Evolutionary conservation across 1,139 yeast species (phyloP).

Genomic region (Lodderomyces oxycetoniae): DNA sequence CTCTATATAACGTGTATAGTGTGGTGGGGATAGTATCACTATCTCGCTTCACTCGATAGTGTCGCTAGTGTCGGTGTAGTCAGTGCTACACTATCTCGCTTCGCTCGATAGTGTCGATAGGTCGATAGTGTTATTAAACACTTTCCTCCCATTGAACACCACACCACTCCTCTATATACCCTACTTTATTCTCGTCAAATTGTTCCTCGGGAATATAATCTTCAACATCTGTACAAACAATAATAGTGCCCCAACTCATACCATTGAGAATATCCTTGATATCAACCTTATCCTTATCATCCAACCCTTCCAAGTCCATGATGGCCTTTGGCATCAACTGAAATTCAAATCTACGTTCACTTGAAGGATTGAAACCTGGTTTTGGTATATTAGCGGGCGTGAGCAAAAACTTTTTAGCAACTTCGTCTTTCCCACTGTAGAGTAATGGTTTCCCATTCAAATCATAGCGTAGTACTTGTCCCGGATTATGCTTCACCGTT

Average conservation of each 20-base stretch:
- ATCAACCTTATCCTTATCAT: slow-evolving; percentile 23
- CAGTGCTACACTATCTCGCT: too few relatives aligned
- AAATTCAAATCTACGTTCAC: slow-evolving; percentile 66
- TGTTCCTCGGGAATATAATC: slow-evolving; percentile 57
- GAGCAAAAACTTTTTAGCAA: slow-evolving; percentile 39
- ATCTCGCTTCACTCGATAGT: too few relatives aligned
- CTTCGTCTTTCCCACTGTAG: slow-evolving; percentile 59
- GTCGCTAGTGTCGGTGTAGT: too few relatives aligned
- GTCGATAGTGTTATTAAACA: slow-evolving; percentile 20
- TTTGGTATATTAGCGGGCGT: slow-evolving; percentile 36
- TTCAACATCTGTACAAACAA: slow-evolving; percentile 74
- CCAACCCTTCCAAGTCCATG: slow-evolving; percentile 60
- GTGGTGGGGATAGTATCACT: too few relatives aligned
- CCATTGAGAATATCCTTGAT: slow-evolving; percentile 55
- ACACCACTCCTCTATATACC: slow-evolving; percentile 84
- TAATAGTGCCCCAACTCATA: slow-evolving; percentile 97
- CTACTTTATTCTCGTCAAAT: slow-evolving; percentile 62
- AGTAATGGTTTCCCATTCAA: slow-evolving; percentile 69
- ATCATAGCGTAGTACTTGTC: slow-evolving; percentile 81
- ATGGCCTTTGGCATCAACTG: slow-evolving; percentile 95
- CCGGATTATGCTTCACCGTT: slow-evolving; percentile 72
- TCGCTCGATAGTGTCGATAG: too few relatives aligned
- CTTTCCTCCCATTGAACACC: slow-evolving; percentile 94
- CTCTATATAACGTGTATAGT: too few relatives aligned
- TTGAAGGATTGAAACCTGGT: slow-evolving; percentile 60